Percentiles rank a stretch among this genome's conserved stretches.
Conservation (phyloP, 1,284 basidiomycete genomes). For the Puccinia novopanici region DNA sequence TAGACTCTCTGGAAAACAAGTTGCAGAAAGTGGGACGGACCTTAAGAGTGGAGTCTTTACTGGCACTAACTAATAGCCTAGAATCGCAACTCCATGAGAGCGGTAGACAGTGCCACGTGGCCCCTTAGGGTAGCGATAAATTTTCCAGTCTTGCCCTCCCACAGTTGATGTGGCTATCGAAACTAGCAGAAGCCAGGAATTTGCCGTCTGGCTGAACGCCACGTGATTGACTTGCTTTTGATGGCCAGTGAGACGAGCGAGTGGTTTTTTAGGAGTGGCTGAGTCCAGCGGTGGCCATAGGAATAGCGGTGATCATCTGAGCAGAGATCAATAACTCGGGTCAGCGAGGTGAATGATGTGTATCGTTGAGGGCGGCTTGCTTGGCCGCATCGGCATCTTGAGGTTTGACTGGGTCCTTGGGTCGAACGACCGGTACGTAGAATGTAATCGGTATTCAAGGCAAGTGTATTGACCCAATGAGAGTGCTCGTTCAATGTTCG, state of each 20-base stretch:
- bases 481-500: slow-evolving; percentile 86
- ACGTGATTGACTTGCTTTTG: slow-evolving; percentile 95
- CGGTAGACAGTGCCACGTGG: slow-evolving; percentile 92
- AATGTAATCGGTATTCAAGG: slow-evolving; percentile 92
- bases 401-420: slow-evolving; percentile 68
- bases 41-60: slow-evolving; percentile 94
- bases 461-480: slow-evolving; percentile 97
- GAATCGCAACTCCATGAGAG: slow-evolving; percentile 94
- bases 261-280: slow-evolving; percentile 70
- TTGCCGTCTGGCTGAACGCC: slow-evolving; percentile 88
- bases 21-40: slow-evolving; percentile 62
- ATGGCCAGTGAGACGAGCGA: slow-evolving; percentile 87
- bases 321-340: slow-evolving; percentile 82
- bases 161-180: slow-evolving; percentile 86
- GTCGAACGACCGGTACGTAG: slow-evolving; percentile 91
- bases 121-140: slow-evolving; percentile 87
- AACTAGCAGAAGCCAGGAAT: slow-evolving; percentile 85
- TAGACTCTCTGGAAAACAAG: neutral
- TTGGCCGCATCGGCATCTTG: slow-evolving; percentile 79
- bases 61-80: slow-evolving; percentile 84
- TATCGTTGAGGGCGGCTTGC: slow-evolving; percentile 73
- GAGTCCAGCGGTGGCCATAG: slow-evolving; percentile 69
- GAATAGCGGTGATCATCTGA: slow-evolving; percentile 92
- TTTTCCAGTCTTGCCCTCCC: slow-evolving; percentile 91
- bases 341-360: slow-evolving; percentile 68